A percentile compares a stretch with the other conserved stretches of the same genome.
Conservation (phyloP, 1,284 basidiomycete genomes). For the Cystobasidiaceae sp. region DNA sequence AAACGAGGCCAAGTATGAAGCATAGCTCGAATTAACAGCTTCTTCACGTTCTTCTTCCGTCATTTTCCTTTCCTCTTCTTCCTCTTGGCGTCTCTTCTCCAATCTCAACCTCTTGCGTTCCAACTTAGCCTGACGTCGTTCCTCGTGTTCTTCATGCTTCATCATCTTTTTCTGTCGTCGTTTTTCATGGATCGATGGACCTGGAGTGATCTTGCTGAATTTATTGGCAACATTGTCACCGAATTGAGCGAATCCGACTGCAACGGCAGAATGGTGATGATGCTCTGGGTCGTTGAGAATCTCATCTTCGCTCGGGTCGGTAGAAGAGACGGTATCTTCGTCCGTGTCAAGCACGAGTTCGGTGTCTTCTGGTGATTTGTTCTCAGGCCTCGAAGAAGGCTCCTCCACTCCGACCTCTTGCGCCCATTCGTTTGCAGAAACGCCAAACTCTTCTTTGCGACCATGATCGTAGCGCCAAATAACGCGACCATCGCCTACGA, state of each 20-base stretch:
- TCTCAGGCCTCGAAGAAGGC: constrained; percentile 5
- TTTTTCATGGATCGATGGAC: constrained; percentile 19
- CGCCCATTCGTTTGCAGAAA: constrained; percentile 16
- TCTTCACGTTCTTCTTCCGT: constrained; percentile 17
- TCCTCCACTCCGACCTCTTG: constrained; percentile 24
- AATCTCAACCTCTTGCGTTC: constrained; percentile 2
- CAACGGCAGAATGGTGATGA: constrained; percentile 22
- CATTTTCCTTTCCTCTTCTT: constrained; percentile 1
- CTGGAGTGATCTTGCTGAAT: constrained; percentile 16
- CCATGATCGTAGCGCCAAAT: constrained; percentile 23
- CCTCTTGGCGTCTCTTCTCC: background rate
- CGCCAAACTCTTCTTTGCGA: constrained; percentile 21
- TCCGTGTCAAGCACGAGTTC: constrained; percentile 1
- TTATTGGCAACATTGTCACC: constrained; percentile 23
- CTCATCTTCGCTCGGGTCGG: constrained; percentile 19
- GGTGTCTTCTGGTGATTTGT: constrained; percentile 7
- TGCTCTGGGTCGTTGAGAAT: constrained; percentile 27
- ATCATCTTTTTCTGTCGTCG: background rate
- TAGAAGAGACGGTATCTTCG: constrained; percentile 18
- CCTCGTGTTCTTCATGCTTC: constrained; percentile 24
- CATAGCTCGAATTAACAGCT: constrained; percentile 5
- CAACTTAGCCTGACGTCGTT: constrained; percentile 10
- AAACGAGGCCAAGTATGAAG: background rate
- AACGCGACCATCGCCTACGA: constrained; percentile 27
- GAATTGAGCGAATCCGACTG: constrained; percentile 22